These are phyloP conservation scores for Dovyalis caffra DNA, from an alignment of 345 rosid species.

Conservation along the genomic window DNA sequence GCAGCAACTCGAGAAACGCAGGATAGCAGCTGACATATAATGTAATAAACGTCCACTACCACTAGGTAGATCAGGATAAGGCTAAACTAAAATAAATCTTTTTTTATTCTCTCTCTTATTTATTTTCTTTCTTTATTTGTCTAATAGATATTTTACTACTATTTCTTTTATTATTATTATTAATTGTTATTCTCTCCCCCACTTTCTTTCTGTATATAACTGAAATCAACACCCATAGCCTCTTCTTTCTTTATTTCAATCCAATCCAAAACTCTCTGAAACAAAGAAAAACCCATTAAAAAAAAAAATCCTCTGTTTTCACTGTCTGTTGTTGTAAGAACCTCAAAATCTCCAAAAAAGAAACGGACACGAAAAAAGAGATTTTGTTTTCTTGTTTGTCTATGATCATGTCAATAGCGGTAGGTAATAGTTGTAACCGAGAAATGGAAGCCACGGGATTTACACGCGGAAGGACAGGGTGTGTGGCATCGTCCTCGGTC, in stretches of 20 bases:
- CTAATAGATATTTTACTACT: too few relatives aligned
- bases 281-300: background rate
- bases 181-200: too few relatives aligned
- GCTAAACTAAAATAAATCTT: background rate
- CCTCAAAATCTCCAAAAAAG: background rate
- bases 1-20: too few relatives aligned
- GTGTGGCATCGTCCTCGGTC: background rate
- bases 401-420: constrained; percentile 1
- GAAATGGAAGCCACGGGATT: constrained; percentile 8
- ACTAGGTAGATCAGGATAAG: background rate
- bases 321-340: too few relatives aligned
- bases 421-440: background rate
- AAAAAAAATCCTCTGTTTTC: too few relatives aligned
- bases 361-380: background rate
- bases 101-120: too few relatives aligned
- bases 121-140: too few relatives aligned
- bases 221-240: too few relatives aligned
- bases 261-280: background rate
- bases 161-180: too few relatives aligned
- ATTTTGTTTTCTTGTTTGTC: background rate
- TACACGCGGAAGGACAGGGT: background rate
- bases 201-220: too few relatives aligned
- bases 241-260: too few relatives aligned
- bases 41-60: background rate
- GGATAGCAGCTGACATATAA: too few relatives aligned